These are phyloP conservation scores for Dendrocalamus latiflorus DNA, from an alignment of 202 grass and related monocot species.

Conservation along the genomic window DNA sequence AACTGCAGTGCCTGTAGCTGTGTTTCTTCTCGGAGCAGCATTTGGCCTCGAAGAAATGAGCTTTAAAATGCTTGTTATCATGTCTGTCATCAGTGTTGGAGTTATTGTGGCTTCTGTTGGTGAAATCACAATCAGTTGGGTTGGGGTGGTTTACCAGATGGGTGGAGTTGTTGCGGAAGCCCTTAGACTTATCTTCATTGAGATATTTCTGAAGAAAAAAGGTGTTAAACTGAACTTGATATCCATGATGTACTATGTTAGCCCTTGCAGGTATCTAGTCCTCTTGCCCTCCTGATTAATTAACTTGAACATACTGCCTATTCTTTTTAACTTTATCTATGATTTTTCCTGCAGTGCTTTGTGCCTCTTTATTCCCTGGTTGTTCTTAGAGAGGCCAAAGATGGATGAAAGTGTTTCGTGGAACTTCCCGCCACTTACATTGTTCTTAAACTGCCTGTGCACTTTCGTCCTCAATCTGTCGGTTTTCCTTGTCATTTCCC, in stretches of 20 bases:
- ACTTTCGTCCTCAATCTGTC: too few species aligned
- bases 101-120: conserved; percentile 96
- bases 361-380: conserved; percentile 85
- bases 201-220: conserved; percentile 99
- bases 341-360: conserved; percentile 65
- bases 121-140: conserved; percentile 89
- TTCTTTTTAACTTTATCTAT: conserved; percentile 23
- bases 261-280: conserved; percentile 76
- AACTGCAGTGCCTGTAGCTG: conserved; percentile 90
- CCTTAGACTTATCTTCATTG: conserved; percentile 91
- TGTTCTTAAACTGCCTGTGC: too few species aligned
- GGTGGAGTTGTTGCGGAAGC: conserved; percentile 90
- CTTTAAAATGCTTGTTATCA: too few species aligned
- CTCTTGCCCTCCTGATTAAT: conserved; percentile 1
- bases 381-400: too few species aligned
- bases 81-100: conserved; percentile 86
- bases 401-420: too few species aligned
- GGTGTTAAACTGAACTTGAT: conserved; percentile 88
- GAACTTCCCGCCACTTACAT: too few species aligned
- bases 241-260: conserved; percentile 99
- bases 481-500: conserved; percentile 94
- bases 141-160: conserved; percentile 98
- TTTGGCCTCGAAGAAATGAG: too few species aligned
- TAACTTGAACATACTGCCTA: neutral
- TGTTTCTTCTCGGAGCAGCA: too few species aligned